These are phyloP conservation scores for Hyphopichia buzzinii DNA, from an alignment of 1,139 yeast genomes.

Conservation along the genomic window DNA sequence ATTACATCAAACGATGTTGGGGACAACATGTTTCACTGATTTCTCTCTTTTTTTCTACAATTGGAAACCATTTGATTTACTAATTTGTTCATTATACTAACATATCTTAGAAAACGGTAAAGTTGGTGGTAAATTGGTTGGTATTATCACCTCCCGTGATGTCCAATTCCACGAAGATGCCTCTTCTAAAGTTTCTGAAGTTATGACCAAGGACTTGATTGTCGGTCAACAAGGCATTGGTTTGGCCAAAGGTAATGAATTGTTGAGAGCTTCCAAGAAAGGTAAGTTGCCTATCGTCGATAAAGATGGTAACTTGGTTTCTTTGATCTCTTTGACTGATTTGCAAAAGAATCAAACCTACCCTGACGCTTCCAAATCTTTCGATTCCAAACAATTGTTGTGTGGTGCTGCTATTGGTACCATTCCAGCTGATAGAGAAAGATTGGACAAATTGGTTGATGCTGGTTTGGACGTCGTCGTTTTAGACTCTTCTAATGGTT, in stretches of 20 bases:
- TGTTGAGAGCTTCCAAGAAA: conserved; percentile 89
- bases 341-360: conserved; percentile 91
- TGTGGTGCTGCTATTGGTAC: conserved; percentile 99
- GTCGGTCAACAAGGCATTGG: conserved; percentile 83
- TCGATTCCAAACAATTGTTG: conserved; percentile 88
- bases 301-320: conserved; percentile 67
- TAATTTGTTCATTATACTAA: conserved; percentile 15
- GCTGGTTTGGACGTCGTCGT: conserved; percentile 98
- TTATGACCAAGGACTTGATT: conserved; percentile 88
- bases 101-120: conserved; percentile 67
- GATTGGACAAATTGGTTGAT: conserved; percentile 80
- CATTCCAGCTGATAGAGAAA: conserved; percentile 79
- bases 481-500: conserved; percentile 96
- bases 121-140: conserved; percentile 85
- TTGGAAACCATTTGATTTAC: no score
- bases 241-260: conserved; percentile 82
- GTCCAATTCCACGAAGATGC: conserved; percentile 88
- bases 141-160: conserved; percentile 96
- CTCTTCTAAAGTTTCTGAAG: conserved; percentile 58
- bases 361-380: conserved; percentile 94
- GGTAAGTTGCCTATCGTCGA: conserved; percentile 97
- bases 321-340: conserved; percentile 92
- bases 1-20: conserved; percentile 94
- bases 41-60: conserved; percentile 2
- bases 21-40: conserved; percentile 61